These are phyloP conservation scores for Myxozyma geophila DNA, from an alignment of 805 yeast species.

Conservation along the genomic window DNA sequence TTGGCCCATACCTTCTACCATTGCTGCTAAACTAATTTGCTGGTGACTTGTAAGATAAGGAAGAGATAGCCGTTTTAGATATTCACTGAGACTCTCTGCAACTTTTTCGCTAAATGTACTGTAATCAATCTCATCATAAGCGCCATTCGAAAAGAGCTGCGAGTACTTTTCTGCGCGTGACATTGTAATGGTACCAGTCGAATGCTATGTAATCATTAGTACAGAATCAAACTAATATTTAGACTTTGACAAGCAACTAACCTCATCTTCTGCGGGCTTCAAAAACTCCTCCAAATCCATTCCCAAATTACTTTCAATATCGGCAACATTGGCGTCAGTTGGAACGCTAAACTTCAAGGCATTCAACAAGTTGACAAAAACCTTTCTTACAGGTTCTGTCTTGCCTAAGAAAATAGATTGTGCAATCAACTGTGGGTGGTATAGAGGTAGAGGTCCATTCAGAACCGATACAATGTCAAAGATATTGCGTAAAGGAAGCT, in stretches of 20 bases:
- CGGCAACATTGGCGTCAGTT: slow-evolving; percentile 47
- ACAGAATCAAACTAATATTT: not conserved
- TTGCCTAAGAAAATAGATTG: slow-evolving; percentile 73
- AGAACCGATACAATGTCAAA: slow-evolving; percentile 73
- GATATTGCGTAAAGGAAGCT: slow-evolving; percentile 47
- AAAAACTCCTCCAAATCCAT: slow-evolving; percentile 44
- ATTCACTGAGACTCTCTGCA: slow-evolving; percentile 58
- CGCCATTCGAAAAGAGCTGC: slow-evolving; percentile 15
- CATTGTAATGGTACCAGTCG: slow-evolving; percentile 4
- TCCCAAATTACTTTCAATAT: slow-evolving; percentile 41
- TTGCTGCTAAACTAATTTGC: slow-evolving; percentile 77
- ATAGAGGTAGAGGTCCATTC: slow-evolving; percentile 87
- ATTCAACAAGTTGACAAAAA: slow-evolving; percentile 60
- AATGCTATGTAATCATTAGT: not conserved
- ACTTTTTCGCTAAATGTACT: slow-evolving; percentile 50
- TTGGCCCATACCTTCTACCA: slow-evolving; percentile 65
- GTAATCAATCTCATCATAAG: slow-evolving; percentile 17
- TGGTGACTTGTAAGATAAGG: slow-evolving; percentile 90
- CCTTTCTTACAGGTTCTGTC: slow-evolving; percentile 56
- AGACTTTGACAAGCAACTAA: not conserved
- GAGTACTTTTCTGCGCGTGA: slow-evolving; percentile 28
- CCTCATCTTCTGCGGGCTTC: slow-evolving; percentile 19
- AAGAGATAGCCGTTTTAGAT: slow-evolving; percentile 64
- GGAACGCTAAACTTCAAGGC: slow-evolving; percentile 59
- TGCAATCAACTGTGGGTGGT: slow-evolving; percentile 86